Evolutionary conservation across 345 rosid species (phyloP).

Genomic region (Bretschneidera sinensis): DNA sequence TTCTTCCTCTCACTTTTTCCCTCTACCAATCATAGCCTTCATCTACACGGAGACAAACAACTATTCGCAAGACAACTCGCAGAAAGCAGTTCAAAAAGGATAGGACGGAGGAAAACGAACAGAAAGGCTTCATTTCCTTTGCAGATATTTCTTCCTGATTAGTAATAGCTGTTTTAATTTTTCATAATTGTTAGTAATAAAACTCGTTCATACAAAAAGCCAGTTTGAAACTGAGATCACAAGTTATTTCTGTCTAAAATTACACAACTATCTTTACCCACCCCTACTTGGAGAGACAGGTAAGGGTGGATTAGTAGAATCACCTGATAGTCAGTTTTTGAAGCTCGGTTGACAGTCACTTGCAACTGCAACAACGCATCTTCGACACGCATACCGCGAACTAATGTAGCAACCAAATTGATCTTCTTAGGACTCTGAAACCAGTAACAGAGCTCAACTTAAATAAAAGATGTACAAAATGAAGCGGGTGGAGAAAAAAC

Average conservation of each 20-base stretch:
- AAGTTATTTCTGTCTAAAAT: background rate
- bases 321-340: constrained; percentile 86
- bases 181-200: too few relatives aligned
- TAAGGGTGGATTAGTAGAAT: constrained; percentile 6
- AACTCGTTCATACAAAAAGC: background rate
- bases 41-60: background rate
- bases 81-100: background rate
- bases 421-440: constrained; percentile 94
- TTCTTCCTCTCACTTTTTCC: too few relatives aligned
- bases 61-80: background rate
- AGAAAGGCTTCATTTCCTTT: background rate
- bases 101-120: background rate
- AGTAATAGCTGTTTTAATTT: too few relatives aligned
- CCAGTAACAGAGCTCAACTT: constrained; percentile 11
- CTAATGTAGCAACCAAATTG: constrained; percentile 86
- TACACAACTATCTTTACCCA: constrained; percentile 1
- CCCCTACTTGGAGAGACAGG: background rate
- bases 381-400: constrained; percentile 95
- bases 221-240: background rate
- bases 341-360: constrained; percentile 75
- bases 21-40: too few relatives aligned
- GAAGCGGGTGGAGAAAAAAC: background rate
- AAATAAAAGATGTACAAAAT: background rate
- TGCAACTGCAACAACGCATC: constrained; percentile 94
- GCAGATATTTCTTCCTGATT: background rate